phyloP scores from a whole-genome alignment of 495 filamentous ascomycete species.

The Astrocystis sublimbata region DNA sequence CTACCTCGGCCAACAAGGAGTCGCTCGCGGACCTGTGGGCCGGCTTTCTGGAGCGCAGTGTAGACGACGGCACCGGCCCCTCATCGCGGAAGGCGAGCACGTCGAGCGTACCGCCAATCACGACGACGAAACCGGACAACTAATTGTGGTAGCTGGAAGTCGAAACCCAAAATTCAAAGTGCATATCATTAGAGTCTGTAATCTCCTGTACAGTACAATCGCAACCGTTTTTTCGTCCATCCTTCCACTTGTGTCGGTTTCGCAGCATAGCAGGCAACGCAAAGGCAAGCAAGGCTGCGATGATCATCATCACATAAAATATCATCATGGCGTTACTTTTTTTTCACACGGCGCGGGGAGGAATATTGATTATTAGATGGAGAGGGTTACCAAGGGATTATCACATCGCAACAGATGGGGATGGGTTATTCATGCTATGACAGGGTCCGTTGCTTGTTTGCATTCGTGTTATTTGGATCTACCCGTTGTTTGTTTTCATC shows the following conservation, averaged over 20 bases:
- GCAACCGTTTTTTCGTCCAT: background rate
- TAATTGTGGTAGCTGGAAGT: constrained; percentile 27
- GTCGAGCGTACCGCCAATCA: constrained; percentile 38
- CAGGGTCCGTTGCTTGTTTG: constrained; percentile 7
- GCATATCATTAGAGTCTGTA: too few relatives aligned
- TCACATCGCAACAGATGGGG: background rate
- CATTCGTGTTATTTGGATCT: background rate
- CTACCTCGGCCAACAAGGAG: constrained; percentile 56
- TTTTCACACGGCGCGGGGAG: constrained; percentile 9
- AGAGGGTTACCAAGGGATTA: background rate
- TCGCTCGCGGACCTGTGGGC: constrained; percentile 90
- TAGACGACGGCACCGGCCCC: constrained; percentile 58
- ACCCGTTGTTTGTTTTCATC: background rate
- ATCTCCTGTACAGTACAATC: background rate
- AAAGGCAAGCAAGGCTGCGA: background rate
- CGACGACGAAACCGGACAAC: constrained; percentile 36
- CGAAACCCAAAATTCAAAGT: background rate
- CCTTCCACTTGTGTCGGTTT: background rate
- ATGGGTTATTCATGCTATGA: background rate
- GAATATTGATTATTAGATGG: constrained; percentile 1
- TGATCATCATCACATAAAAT: constrained; percentile 3
- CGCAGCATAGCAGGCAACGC: constrained; percentile 1
- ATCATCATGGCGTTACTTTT: constrained; percentile 19
- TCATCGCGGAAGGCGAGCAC: constrained; percentile 46
- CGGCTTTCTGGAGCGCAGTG: constrained; percentile 83